Conservation (phyloP, 2,329 filamentous ascomycete species). For the Escovopsis sp. region DNA sequence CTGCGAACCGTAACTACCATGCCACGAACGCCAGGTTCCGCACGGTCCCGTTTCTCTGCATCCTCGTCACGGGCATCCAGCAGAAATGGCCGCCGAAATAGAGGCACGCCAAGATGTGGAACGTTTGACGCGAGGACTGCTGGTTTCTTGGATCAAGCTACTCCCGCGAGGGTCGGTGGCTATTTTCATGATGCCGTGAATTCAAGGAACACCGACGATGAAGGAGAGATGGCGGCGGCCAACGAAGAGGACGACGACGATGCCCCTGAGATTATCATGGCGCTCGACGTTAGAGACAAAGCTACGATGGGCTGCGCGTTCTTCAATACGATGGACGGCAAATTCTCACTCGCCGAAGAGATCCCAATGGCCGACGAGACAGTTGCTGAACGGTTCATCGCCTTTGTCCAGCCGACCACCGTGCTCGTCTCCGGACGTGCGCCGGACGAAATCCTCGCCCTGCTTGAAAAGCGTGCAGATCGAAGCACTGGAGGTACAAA, state of each 20-base stretch:
- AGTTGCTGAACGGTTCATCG: conserved; percentile 44
- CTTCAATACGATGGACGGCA: conserved; percentile 55
- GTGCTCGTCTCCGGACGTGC: conserved; percentile 36
- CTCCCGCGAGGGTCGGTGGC: neutral
- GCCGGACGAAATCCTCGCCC: conserved; percentile 22
- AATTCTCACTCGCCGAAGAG: conserved; percentile 64
- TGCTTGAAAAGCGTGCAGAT: conserved; percentile 12
- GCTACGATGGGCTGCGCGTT: conserved; percentile 71
- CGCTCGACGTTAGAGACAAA: conserved; percentile 57
- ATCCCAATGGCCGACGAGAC: conserved; percentile 53
- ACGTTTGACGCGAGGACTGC: neutral
- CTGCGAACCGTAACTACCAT: neutral
- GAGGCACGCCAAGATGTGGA: neutral
- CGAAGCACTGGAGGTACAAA: neutral
- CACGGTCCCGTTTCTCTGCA: neutral
- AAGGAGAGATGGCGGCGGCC: neutral
- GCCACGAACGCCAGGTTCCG: neutral
- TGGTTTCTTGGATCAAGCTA: too few relatives aligned
- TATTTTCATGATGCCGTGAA: neutral
- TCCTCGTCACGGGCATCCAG: neutral
- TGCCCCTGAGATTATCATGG: conserved; percentile 54
- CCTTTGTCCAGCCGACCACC: conserved; percentile 38
- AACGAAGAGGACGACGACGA: neutral
- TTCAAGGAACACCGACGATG: neutral
- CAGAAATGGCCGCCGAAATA: neutral